Conservation (phyloP, 2,329 filamentous ascomycete species). For the Alternaria postmessia region DNA sequence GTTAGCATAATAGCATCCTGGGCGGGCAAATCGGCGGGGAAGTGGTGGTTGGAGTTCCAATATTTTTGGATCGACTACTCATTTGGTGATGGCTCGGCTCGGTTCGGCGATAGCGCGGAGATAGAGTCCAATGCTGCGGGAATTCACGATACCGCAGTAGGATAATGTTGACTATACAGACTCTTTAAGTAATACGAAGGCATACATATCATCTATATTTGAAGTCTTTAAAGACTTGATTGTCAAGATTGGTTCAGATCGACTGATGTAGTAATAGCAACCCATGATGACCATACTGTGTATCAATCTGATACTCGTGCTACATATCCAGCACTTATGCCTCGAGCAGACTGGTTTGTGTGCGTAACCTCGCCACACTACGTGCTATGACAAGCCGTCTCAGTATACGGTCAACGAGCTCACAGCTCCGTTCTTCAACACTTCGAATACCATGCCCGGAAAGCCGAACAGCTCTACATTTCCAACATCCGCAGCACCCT, state of each 20-base stretch:
- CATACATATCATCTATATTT: accelerated
- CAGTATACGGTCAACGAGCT: slow-evolving; percentile 90
- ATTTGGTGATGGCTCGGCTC: slow-evolving; percentile 24
- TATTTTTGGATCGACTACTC: slow-evolving; percentile 23
- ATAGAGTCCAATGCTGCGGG: neutral
- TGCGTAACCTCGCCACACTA: neutral
- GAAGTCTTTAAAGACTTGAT: neutral
- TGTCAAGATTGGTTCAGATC: neutral
- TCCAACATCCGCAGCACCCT: slow-evolving; percentile 62
- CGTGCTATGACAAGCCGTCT: slow-evolving; percentile 24
- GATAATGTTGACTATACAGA: neutral
- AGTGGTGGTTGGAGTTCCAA: slow-evolving; percentile 7
- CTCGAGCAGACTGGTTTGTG: neutral
- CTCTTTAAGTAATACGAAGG: neutral
- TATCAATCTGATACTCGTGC: neutral
- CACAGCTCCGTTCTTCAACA: slow-evolving; percentile 89
- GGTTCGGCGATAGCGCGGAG: slow-evolving; percentile 21
- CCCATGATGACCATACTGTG: neutral
- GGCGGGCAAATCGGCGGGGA: slow-evolving; percentile 21
- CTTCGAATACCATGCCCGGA: slow-evolving; percentile 93
- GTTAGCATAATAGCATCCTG: slow-evolving; percentile 52
- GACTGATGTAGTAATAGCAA: neutral
- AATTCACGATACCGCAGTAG: neutral
- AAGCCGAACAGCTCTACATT: slow-evolving; percentile 92
- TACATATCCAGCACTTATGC: neutral